Base-by-base conservation (phyloP, 1,139 yeast species). In the Eremothecium gossypii region DNA sequence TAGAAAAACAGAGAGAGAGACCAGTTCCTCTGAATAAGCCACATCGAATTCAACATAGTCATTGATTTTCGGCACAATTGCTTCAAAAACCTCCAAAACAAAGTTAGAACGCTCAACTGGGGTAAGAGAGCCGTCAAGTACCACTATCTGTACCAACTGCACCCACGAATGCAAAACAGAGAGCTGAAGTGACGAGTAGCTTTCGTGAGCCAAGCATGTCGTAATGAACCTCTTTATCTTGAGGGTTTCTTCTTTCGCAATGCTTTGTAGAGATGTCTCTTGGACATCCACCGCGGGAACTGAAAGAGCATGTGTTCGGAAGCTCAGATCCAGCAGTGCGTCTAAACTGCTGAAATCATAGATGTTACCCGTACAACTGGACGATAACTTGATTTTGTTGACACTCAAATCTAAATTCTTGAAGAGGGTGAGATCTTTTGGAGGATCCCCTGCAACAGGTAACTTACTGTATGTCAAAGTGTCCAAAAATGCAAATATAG, bases 81-180 rank as follows among this genome's bases (percentile, higher is more conserved):
- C 69, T 53, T 86, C 93, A 51, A 87, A 77, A 2, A 84, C 76
- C 53, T 83, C 94, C 31, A 85, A 64, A 42, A 86, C 77, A 52
- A 89, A 82, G 39, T 77, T 74, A 0, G 76, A 68, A 41, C 79
- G 69, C 20, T 66, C 66, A 9, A 63, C 57, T 0, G 67, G 54
- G 4, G 61, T 58, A 46, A 76, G 51, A 13, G 66, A 65, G 2
- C 77, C 71, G 54, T 83, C 91, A 13, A 77, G 70, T 7, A 84
- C 77, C 39, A 86, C 63, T 3, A 86, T 77, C 48, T 85, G 84
- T 30, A 85, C 78, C 41, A 87, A 63, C 51, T 81, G 83, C 29
- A 82, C 79, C 97, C 97, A 89, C 0, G 94, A 76, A 53, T 79
- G 83, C 27, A 89, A 64, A 45, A 81, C 77, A 7, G 72, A 66